Percentiles rank a stretch among this genome's conserved stretches.
Conservation (phyloP, 192 early-diverging fungal genomes). For the Coemansia sp. region DNA sequence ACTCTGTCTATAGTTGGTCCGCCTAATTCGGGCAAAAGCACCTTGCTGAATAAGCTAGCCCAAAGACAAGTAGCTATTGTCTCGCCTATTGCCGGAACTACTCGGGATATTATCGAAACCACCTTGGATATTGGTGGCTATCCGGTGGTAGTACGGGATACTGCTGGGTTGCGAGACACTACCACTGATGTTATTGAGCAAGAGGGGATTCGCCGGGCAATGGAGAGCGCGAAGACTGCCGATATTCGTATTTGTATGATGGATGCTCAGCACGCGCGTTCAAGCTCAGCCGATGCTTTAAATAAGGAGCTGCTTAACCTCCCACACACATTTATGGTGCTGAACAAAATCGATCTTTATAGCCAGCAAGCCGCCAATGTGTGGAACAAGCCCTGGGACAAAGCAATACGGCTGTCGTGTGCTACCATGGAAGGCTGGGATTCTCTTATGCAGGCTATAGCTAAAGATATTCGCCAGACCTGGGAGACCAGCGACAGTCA, state of each 20-base stretch:
- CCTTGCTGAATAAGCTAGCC: conserved; percentile 57
- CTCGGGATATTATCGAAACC: conserved; percentile 71
- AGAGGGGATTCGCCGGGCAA: conserved; percentile 65
- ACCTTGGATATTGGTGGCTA: conserved; percentile 72
- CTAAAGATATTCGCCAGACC: conserved; percentile 16
- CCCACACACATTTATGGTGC: conserved; percentile 60
- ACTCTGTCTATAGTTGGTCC: conserved; percentile 69
- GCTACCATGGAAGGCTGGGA: conserved; percentile 5
- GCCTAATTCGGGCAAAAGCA: conserved; percentile 78
- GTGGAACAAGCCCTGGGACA: neutral
- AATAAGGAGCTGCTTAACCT: conserved; percentile 14
- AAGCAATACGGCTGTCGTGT: neutral
- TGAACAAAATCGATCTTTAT: conserved; percentile 55
- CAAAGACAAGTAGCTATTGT: conserved; percentile 74
- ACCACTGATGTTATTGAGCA: conserved; percentile 63
- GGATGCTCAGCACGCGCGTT: conserved; percentile 16
- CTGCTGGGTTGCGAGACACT: conserved; percentile 61
- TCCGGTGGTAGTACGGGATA: conserved; percentile 72
- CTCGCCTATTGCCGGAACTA: conserved; percentile 72
- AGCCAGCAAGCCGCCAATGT: neutral
- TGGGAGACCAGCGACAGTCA: conserved; percentile 22
- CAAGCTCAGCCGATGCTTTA: neutral
- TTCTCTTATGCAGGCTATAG: conserved; percentile 23
- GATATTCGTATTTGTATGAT: conserved; percentile 70
- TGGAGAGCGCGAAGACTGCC: conserved; percentile 49